Percentiles rank a stretch among this genome's conserved stretches.
Conservation (phyloP, 1,139 yeast genomes). For the Debaryomyces psychrophilus region DNA sequence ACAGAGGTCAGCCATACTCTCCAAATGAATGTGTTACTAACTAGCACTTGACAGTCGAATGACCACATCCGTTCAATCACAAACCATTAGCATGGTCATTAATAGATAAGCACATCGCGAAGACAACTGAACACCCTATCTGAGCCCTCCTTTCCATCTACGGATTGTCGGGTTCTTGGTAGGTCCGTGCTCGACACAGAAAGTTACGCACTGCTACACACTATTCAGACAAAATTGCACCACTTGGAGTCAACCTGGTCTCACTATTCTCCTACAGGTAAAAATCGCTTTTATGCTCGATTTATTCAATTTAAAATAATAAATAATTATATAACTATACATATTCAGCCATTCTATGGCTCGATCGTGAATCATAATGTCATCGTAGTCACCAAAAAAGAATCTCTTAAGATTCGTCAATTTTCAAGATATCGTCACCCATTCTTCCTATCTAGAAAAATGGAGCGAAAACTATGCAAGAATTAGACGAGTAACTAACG, state of each 20-base stretch:
- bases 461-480: not conserved
- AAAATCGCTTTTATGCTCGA: not conserved
- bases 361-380: not conserved
- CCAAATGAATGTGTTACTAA: no score
- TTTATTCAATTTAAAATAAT: not conserved
- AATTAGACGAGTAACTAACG: not conserved
- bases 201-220: not conserved
- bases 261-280: not conserved
- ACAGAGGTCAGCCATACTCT: no score
- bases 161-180: no score
- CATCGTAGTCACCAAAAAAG: not conserved
- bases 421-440: not conserved
- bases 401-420: not conserved
- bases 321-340: not conserved
- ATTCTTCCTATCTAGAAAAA: not conserved
- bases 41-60: no score
- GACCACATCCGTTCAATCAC: not conserved
- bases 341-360: not conserved
- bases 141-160: not conserved
- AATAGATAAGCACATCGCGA: not conserved
- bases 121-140: not conserved
- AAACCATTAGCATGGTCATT: no score
- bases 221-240: not conserved
- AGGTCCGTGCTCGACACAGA: no score
- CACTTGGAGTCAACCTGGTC: no score